Conservation (phyloP, 257 asterid species). For the Fraxinus excelsior region DNA sequence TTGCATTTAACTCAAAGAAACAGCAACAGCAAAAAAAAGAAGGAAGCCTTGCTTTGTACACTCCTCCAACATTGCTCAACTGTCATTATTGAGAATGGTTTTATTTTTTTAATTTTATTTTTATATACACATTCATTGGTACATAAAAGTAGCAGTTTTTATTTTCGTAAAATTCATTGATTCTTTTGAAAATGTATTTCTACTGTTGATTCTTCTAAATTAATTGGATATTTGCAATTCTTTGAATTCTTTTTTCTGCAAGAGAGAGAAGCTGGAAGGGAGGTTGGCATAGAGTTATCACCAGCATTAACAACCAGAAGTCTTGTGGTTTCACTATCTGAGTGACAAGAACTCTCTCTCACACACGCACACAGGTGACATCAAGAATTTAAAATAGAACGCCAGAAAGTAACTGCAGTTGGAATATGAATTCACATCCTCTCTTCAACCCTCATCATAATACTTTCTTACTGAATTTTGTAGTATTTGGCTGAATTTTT, state of each 20-base stretch:
- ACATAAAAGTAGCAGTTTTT: not conserved
- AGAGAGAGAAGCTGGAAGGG: not conserved
- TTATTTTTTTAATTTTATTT: constrained; percentile 12
- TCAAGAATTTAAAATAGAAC: not conserved
- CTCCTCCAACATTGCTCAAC: constrained; percentile 47
- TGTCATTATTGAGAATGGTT: constrained; percentile 38
- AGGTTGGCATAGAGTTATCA: constrained; percentile 6
- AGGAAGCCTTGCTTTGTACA: constrained; percentile 37
- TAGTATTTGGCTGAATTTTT: not conserved
- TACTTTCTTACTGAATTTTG: not conserved
- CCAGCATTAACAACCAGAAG: not conserved
- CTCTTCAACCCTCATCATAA: not conserved
- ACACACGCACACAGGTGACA: not conserved
- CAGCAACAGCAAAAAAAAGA: constrained; percentile 19
- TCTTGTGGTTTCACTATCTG: not conserved
- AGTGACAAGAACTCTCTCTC: constrained; percentile 1
- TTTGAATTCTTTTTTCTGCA: constrained; percentile 9
- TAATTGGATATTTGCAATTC: not conserved
- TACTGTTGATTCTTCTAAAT: constrained; percentile 1
- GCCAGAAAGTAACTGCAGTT: not conserved
- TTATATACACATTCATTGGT: not conserved
- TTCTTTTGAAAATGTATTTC: not conserved
- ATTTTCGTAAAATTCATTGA: constrained; percentile 11
- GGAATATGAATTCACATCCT: not conserved
- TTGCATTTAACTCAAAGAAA: constrained; percentile 28